A percentile compares a stretch with the other conserved stretches of the same genome.
These are phyloP conservation scores for Spizellomyces sp. DNA, from an alignment of 192 early-diverging fungal species.

Conservation along the genomic window DNA sequence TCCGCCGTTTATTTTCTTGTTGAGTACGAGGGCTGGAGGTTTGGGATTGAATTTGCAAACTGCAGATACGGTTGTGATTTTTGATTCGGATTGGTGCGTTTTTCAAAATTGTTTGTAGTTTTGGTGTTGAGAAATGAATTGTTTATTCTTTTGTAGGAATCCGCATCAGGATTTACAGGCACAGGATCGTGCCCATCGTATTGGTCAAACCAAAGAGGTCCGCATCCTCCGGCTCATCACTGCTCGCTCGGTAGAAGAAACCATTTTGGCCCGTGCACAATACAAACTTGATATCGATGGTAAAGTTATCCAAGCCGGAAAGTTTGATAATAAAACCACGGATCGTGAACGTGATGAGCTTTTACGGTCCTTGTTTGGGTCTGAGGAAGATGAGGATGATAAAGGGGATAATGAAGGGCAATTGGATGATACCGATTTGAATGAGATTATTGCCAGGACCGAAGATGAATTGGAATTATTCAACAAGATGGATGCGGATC, in stretches of 20 bases:
- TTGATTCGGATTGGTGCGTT: conserved; percentile 89
- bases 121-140: too few species aligned
- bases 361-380: conserved; percentile 79
- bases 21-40: conserved; percentile 96
- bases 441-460: conserved; percentile 87
- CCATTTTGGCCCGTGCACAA: conserved; percentile 88
- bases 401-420: conserved; percentile 67
- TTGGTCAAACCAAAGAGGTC: conserved; percentile 98
- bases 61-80: conserved; percentile 98
- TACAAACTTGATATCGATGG: conserved; percentile 97
- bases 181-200: conserved; percentile 99
- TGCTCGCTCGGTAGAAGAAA: conserved; percentile 90
- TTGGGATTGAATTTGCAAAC: conserved; percentile 94
- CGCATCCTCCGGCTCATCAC: conserved; percentile 92
- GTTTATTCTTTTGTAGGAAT: conserved; percentile 55
- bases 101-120: too few species aligned
- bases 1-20: conserved; percentile 83
- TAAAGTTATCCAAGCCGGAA: conserved; percentile 99
- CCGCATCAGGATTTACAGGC: conserved; percentile 99
- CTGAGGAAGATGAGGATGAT: conserved; percentile 76
- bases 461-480: conserved; percentile 81
- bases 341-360: conserved; percentile 91
- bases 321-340: conserved; percentile 96
- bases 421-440: conserved; percentile 87
- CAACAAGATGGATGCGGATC: conserved; percentile 74